These are phyloP conservation scores for Coemansia reversa DNA, from an alignment of 192 early-diverging fungal species.

Conservation along the genomic window DNA sequence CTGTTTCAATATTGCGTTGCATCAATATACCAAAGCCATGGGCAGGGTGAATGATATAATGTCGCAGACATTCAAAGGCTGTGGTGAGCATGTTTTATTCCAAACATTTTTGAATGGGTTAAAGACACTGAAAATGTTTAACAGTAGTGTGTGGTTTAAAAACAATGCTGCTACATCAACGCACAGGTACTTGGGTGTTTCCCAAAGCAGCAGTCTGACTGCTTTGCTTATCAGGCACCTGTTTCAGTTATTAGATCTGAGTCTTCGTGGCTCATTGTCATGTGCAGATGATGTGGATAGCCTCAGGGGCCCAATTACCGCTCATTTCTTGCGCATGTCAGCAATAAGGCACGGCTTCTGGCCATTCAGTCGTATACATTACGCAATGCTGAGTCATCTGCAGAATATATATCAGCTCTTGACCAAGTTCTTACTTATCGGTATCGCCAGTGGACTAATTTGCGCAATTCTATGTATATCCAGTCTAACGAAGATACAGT, in stretches of 20 bases:
- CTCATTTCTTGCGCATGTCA: slow-evolving; percentile 73
- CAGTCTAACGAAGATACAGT: slow-evolving; percentile 68
- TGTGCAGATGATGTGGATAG: slow-evolving; percentile 73
- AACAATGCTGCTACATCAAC: slow-evolving; percentile 52
- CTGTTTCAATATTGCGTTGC: slow-evolving; percentile 62
- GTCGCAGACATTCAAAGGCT: slow-evolving; percentile 74
- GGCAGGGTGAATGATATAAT: slow-evolving; percentile 71
- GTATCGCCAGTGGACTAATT: slow-evolving; percentile 85
- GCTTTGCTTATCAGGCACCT: slow-evolving; percentile 85
- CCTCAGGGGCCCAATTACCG: slow-evolving; percentile 74
- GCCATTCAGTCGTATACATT: slow-evolving; percentile 63
- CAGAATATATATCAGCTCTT: slow-evolving; percentile 72
- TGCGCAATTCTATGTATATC: slow-evolving; percentile 83
- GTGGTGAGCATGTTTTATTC: slow-evolving; percentile 79
- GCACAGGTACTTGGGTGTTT: slow-evolving; percentile 76
- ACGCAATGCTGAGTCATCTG: slow-evolving; percentile 60
- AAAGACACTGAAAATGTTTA: slow-evolving; percentile 90
- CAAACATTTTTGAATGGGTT: slow-evolving; percentile 91
- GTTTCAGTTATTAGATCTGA: slow-evolving; percentile 73
- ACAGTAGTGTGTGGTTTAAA: slow-evolving; percentile 84
- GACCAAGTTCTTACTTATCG: slow-evolving; percentile 84
- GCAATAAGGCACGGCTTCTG: slow-evolving; percentile 50
- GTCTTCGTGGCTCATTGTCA: slow-evolving; percentile 81
- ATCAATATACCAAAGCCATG: slow-evolving; percentile 61
- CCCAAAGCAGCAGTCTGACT: slow-evolving; percentile 83